These are phyloP conservation scores for Coemansia sp. DNA, from an alignment of 192 early-diverging fungal genomes.

Conservation along the genomic window DNA sequence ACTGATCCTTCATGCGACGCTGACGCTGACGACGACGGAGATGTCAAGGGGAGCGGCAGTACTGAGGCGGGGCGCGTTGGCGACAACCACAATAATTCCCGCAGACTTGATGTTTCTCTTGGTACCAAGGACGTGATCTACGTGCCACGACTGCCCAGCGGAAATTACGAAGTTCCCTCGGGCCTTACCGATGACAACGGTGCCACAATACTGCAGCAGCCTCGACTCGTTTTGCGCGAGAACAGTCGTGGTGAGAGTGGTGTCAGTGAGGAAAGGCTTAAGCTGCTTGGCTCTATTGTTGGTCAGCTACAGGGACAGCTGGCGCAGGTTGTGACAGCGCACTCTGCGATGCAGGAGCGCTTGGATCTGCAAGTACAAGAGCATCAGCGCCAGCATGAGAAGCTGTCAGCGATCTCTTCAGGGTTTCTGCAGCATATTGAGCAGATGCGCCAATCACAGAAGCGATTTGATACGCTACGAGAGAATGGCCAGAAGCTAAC, in stretches of 20 bases:
- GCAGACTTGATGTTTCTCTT: slow-evolving; percentile 27
- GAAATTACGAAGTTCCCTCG: slow-evolving; percentile 22
- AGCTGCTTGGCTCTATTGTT: slow-evolving; percentile 42
- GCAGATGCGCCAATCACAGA: slow-evolving; percentile 40
- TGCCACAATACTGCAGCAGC: slow-evolving; percentile 17
- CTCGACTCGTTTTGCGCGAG: slow-evolving; percentile 43
- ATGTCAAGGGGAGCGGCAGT: neutral
- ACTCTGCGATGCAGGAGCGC: slow-evolving; percentile 41
- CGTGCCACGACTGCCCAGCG: slow-evolving; percentile 41
- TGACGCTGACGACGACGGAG: neutral
- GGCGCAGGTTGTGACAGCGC: slow-evolving; percentile 34
- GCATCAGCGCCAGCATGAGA: slow-evolving; percentile 49
- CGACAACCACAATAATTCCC: neutral
- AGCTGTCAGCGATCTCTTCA: slow-evolving; percentile 37
- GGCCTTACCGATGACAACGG: slow-evolving; percentile 4
- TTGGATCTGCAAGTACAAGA: slow-evolving; percentile 48
- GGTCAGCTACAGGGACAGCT: slow-evolving; percentile 53
- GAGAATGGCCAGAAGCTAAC: slow-evolving; percentile 43
- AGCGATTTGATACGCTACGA: slow-evolving; percentile 45
- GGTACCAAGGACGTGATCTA: slow-evolving; percentile 42
- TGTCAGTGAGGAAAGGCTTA: slow-evolving; percentile 34
- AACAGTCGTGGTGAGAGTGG: slow-evolving; percentile 21
- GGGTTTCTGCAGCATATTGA: slow-evolving; percentile 46
- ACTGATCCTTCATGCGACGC: neutral
- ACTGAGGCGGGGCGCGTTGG: neutral